A percentile compares a stretch with the other conserved stretches of the same genome.
phyloP scores from a whole-genome alignment of 352 stramenopile genomes.

The Halophytophthora polymorphica region DNA sequence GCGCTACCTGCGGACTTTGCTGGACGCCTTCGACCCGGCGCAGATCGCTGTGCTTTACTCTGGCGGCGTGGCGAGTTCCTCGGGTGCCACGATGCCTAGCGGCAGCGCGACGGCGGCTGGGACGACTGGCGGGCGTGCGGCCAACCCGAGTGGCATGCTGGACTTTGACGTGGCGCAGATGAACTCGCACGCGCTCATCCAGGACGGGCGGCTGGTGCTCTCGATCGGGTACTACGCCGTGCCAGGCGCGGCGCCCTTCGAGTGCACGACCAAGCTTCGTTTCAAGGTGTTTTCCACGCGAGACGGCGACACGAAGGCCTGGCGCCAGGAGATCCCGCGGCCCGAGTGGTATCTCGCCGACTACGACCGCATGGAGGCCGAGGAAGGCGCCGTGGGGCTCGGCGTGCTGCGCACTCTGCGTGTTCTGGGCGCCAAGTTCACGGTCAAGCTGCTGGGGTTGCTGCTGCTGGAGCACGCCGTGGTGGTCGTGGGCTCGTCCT shows the following conservation, averaged over 20 bases:
- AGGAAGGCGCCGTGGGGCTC: constrained; percentile 32
- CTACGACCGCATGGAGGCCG: constrained; percentile 49
- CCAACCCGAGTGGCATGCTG: constrained; percentile 47
- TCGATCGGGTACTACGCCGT: constrained; percentile 57
- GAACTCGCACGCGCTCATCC: constrained; percentile 70
- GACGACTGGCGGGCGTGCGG: constrained; percentile 4
- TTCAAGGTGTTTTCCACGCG: constrained; percentile 69
- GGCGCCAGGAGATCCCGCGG: constrained; percentile 67
- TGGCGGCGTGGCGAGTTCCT: constrained; percentile 21
- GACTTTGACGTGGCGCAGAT: constrained; percentile 79
- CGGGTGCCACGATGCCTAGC: constrained; percentile 21
- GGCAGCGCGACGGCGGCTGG: constrained; percentile 14
- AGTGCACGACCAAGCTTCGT: constrained; percentile 30
- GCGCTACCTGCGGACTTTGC: constrained; percentile 57
- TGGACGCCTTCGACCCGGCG: constrained; percentile 77
- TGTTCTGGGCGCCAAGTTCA: constrained; percentile 60
- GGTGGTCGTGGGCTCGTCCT: constrained; percentile 70
- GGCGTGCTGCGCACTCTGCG: constrained; percentile 56
- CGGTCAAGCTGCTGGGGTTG: constrained; percentile 68
- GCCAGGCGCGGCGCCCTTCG: constrained; percentile 20
- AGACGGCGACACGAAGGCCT: constrained; percentile 48
- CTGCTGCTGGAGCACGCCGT: constrained; percentile 74
- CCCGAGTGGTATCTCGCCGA: constrained; percentile 72
- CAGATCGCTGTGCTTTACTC: constrained; percentile 77
- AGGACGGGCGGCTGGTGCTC: constrained; percentile 63